Base-by-base conservation (phyloP, 2,329 filamentous ascomycete species). In the Alternaria alternata region DNA sequence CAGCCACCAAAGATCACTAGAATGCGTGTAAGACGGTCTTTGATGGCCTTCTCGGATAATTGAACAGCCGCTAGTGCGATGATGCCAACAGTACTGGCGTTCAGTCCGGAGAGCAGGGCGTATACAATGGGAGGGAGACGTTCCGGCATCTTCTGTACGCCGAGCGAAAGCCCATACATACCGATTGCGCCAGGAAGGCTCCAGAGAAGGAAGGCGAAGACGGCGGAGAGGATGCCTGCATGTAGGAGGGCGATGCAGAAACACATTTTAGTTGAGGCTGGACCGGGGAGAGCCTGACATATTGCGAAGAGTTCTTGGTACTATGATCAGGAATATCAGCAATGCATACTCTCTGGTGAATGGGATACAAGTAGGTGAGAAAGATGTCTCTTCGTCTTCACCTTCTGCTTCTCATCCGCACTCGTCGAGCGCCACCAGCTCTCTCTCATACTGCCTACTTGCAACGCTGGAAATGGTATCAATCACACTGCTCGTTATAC, bases 271-370 rank as follows among this genome's bases (percentile, higher is more conserved):
- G 90, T 92, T 63, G 86, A 89, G 0, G 68, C 89, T 0, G 90
- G 90, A 0, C 90, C 90, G 0, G 87, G 88, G 2, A 92, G 81
- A 1, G 87, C 87, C 77, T 92, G 89, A 18, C 84, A 86, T 46
- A 92, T 78, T 26, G 87, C 88, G 74, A 93, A 92, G 0, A 92
- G 82, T 69, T 92, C 90, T 74, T 91, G 88, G 75, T 89, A 92
- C 87, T 90, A 48, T 2, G 38, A 9, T 26, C 22, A 8, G 4
- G 12, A 22, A 6, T 41, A n/a, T 48, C 36, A 48, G 51, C 6
- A 20, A 4, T 24, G 28, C 3, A 6, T 6, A 1, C 14, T 22
- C 28, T 34, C 7, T 14, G 7, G 14, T 48, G 14, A 6, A 34
- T 26, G 6, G 22, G 12, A 16, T 26, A 16, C 1, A 16, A 20